Base-by-base conservation (phyloP, 139 green algal genomes). In the Chlamydomonas sp. region DNA sequence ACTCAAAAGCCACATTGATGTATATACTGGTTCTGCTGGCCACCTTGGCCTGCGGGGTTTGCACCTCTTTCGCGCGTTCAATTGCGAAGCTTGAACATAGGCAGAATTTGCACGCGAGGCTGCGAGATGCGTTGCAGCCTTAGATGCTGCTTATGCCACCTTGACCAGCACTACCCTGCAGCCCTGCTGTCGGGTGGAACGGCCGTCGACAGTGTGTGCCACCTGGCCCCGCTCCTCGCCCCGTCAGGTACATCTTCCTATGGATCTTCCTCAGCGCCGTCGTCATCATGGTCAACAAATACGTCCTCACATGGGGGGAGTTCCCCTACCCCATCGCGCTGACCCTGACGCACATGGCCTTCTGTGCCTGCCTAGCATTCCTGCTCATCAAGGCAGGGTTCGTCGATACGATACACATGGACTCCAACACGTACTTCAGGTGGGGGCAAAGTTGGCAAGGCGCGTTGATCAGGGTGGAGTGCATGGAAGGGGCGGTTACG, bases 221-320 rank as follows among this genome's bases (percentile, higher is more conserved):
- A n/a, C n/a, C n/a, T n/a, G n/a, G n/a, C n/a, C n/a, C n/a, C n/a
- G n/a, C n/a, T 49, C 31, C 31, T 77, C 20, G 2, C 2, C 1
- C n/a, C n/a, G 63, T 57, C 79, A 93, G 90, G 10, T 93, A 91
- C 63, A 91, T 93, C 61, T 59, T 91, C 2, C 60, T 94, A 67
- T 94, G 91, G 91, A 92, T 94, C 78, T 78, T 67, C 16, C 89
- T 94, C 3, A 84, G 60, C 14, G 90, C 89, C 3, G 15, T 78
- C 0, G 94, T 97, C 8, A 97, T 97, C 62, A 78, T 97, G 72
- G 88, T 95, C 84, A 97, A 97, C 92, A 97, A 97, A 89, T 97
- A 92, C 67, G 80, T 97, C 14, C 88, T 97, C 18, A 85, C 92
- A 10, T 94, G 91, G 82, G 89, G 79, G 3, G 89, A 77, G 2